Base-by-base conservation (phyloP, 2,329 filamentous ascomycete genomes). In the Clarireedia monteithiana region DNA sequence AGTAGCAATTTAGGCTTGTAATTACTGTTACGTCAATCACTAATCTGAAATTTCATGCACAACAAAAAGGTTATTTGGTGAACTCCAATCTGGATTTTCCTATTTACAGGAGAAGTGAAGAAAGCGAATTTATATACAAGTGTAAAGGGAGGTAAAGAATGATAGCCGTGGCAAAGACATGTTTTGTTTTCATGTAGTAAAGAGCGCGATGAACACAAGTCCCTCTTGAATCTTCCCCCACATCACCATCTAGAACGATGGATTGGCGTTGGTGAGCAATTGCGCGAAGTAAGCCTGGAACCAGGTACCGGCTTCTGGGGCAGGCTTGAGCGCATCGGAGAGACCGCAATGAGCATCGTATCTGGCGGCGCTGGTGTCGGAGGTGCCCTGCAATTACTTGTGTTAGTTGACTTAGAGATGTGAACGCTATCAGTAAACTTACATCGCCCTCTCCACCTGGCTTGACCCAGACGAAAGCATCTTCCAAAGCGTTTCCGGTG, bases 381-480 rank as follows among this genome's bases (percentile, higher is more conserved):
- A 75, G 26, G 70, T 72, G 60, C 70, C 70, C 62, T 64, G 27
- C 2, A 27, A 54, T 30, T 1, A 14, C 30, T 24, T 1, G 12
- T 10, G 20, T 57, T n/a, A 57, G 45, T 53, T 30, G n/a, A 34
- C 2, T 14, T 24, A 20, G n/a, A 15, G 1, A 14, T 1, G 27
- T 20, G 36, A 5, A 17, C 23, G 10, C 12, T 4, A 26, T 5
- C 6, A 24, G 10, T 26, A 30, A n/a, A 60, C 60, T 56, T 42
- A 63, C 62, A 58, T 72, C 69, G 55, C 64, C 66, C 67, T 80
- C 77, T 59, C 77, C 77, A 60, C 84, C 84, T 4, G 84, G 84
- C 77, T 87, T 88, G 63, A 86, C 73, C 84, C 84, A 87, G 56
- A 86, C 84, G 61, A 87, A 84, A 42, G 84, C 82, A 67, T 88